These are phyloP conservation scores for Hanseniaspora hatyaiensis DNA, from an alignment of 805 yeast species.

Conservation along the genomic window DNA sequence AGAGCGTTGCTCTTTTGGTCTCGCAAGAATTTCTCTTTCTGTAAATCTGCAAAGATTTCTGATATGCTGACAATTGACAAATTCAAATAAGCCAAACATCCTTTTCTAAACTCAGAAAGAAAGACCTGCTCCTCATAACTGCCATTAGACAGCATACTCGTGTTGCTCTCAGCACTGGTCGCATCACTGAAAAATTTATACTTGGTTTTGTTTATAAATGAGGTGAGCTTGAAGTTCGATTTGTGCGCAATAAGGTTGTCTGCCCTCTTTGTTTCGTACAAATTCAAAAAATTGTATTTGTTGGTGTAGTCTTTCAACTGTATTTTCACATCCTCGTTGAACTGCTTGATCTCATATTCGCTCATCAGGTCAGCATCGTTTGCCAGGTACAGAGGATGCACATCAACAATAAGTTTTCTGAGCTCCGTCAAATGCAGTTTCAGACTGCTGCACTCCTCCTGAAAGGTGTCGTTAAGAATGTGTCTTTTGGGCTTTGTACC, in stretches of 20 bases:
- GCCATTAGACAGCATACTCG: slow-evolving; percentile 1
- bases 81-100: slow-evolving; percentile 23
- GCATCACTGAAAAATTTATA: slow-evolving; percentile 18
- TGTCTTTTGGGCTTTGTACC: background rate
- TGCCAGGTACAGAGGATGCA: slow-evolving; percentile 26
- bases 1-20: slow-evolving; percentile 24
- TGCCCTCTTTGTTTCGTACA: slow-evolving; percentile 41
- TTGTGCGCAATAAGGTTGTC: slow-evolving; percentile 19
- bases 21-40: slow-evolving; percentile 23
- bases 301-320: slow-evolving; percentile 43
- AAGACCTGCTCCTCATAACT: slow-evolving; percentile 2
- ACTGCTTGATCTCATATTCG: slow-evolving; percentile 40
- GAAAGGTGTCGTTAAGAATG: slow-evolving; percentile 25
- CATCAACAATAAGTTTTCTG: slow-evolving; percentile 21
- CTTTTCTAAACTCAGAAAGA: slow-evolving; percentile 20
- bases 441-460: slow-evolving; percentile 26
- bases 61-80: slow-evolving; percentile 20
- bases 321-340: slow-evolving; percentile 44
- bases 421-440: slow-evolving; percentile 26
- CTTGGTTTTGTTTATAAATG: slow-evolving; percentile 21
- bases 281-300: slow-evolving; percentile 39
- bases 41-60: slow-evolving; percentile 21
- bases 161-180: slow-evolving; percentile 9
- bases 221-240: slow-evolving; percentile 21
- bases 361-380: slow-evolving; percentile 26